Evolutionary conservation across 495 filamentous ascomycete species (phyloP), one percentile per base, ranked within the genome.

Genomic region (Patellaria atrata): DNA sequence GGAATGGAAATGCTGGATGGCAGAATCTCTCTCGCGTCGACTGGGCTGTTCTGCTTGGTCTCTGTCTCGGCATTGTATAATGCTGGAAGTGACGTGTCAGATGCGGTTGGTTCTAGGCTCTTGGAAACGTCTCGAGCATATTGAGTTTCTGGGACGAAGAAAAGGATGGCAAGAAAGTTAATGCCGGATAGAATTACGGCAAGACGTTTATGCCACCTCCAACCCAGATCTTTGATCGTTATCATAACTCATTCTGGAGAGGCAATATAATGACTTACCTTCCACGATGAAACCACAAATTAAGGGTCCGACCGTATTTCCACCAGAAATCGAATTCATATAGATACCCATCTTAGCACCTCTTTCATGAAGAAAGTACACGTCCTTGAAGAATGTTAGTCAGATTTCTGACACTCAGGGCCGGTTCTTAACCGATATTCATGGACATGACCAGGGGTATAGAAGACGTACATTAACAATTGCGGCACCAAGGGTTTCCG

Each of bases 131-230:
- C 30, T 4, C 53, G 38, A 26, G 51, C 33, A 25, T 53, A 56
- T 7, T 51, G 44, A 4, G 53, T 56, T 33, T 56, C 50, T 4
- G 53, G 53, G 9, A 39, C 36, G 48, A 52, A 56, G n/a, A 56
- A 33, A 17, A 50, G 24, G 8, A 56, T 51, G 12, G 45, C 45
- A 21, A 52, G 5, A 29, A 50, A 56, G 33, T 56, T 56, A 27
- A 53, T 32, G 9, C 37, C 47, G 5, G 42, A 43, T 10, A 50
- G 37, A 18, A 50, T 52, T 10, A 54, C 52, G 0, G 51, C 45
- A 5, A 56, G 50, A 43, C 53, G 50, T 31, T 54, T 56, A 25
- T 56, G 51, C 45, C 48, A 54, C 0, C 53, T 33, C 53, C 53
- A 56, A 12, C 39, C 41, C 1, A 51, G 35, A 23, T 33, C 27